These are phyloP conservation scores for Aspergillus ibericus DNA, from an alignment of 2,329 filamentous ascomycete species.

Conservation along the genomic window DNA sequence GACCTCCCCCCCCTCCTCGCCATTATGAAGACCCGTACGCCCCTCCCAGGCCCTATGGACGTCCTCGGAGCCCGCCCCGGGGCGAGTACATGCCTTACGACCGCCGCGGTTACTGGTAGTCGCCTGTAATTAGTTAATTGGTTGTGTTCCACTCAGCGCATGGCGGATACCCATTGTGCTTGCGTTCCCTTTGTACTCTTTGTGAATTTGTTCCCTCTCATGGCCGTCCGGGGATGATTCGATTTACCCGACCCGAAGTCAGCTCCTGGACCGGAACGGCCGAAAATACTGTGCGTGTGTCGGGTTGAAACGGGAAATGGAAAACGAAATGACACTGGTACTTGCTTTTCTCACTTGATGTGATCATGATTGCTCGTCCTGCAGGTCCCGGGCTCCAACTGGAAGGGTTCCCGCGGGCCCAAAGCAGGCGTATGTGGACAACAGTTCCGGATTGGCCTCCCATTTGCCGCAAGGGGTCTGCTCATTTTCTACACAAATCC, in stretches of 20 bases:
- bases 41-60: constrained; percentile 55
- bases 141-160: constrained; percentile 17
- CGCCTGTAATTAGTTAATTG: constrained; percentile 13
- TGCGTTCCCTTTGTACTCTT: constrained; percentile 7
- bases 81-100: constrained; percentile 46
- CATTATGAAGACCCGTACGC: constrained; percentile 61
- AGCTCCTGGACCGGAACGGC: constrained; percentile 1
- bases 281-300: constrained; percentile 1
- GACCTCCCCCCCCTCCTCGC: constrained; percentile 52
- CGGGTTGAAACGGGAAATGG: neutral
- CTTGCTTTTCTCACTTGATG: constrained; percentile 5
- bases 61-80: constrained; percentile 45
- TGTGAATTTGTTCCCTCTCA: constrained; percentile 7
- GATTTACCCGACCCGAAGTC: neutral
- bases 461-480: too few relatives aligned
- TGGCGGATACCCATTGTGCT: constrained; percentile 27
- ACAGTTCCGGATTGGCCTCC: neutral
- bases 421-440: constrained; percentile 2
- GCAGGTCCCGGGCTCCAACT: constrained; percentile 1
- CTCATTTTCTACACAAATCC: neutral
- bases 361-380: constrained; percentile 9
- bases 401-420: neutral
- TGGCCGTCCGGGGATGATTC: constrained; percentile 3
- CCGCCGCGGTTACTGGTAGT: constrained; percentile 48
- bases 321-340: neutral